A percentile compares a stretch with the other conserved stretches of the same genome.
Conservation (phyloP, 2,329 filamentous ascomycete genomes). For the Nigrograna mackinnonii region DNA sequence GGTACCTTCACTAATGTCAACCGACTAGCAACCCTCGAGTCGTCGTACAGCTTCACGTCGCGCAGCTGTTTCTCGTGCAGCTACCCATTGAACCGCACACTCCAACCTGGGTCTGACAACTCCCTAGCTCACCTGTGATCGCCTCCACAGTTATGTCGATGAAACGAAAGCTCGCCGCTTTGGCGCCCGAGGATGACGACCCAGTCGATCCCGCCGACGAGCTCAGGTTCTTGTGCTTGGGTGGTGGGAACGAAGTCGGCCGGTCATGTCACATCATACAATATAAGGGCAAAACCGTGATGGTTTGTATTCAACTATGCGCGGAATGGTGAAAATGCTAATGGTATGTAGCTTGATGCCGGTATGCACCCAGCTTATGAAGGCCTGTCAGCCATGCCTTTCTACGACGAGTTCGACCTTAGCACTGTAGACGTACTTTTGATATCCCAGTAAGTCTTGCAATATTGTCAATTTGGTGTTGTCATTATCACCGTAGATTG, state of each 20-base stretch:
- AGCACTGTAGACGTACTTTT: constrained; percentile 96
- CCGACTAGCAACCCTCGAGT: too few species aligned
- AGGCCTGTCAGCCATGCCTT: constrained; percentile 88
- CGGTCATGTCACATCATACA: constrained; percentile 97
- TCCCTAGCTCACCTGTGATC: too few species aligned
- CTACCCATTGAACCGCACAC: background rate
- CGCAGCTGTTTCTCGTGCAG: too few species aligned
- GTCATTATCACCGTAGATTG: constrained; percentile 18
- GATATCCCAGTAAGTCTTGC: constrained; percentile 91
- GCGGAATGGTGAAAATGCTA: constrained; percentile 16
- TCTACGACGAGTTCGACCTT: constrained; percentile 98
- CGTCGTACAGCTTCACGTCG: too few species aligned
- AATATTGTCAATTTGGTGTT: constrained; percentile 13
- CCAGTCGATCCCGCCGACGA: constrained; percentile 92
- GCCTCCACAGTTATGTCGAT: constrained; percentile 71
- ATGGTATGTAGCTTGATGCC: constrained; percentile 75
- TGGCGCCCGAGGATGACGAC: constrained; percentile 78
- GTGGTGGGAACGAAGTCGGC: constrained; percentile 95
- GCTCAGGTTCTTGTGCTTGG: constrained; percentile 89
- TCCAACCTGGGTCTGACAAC: too few species aligned
- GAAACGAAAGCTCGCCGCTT: constrained; percentile 83
- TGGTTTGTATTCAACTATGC: constrained; percentile 63
- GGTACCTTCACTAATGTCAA: too few species aligned
- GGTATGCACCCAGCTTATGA: constrained; percentile 97
- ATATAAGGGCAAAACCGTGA: constrained; percentile 99